phyloP scores from a whole-genome alignment of 352 stramenopile genomes.

The Globisporangium perplexum region DNA sequence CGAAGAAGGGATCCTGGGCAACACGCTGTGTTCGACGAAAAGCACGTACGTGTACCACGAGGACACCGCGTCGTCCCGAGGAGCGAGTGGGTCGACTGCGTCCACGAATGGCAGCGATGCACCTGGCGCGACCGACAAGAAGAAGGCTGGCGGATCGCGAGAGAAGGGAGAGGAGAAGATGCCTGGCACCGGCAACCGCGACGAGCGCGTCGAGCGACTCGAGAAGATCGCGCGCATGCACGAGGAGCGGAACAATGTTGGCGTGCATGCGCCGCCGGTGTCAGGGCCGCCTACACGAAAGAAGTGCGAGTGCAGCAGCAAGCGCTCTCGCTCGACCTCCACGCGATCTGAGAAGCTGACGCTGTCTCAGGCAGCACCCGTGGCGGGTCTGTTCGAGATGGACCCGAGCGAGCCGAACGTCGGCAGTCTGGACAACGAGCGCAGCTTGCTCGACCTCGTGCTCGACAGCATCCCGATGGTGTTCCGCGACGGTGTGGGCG shows the following conservation, averaged over 20 bases:
- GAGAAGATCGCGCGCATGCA: conserved; percentile 57
- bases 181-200: conserved; percentile 51
- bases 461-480: conserved; percentile 85
- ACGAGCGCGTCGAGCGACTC: conserved; percentile 63
- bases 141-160: conserved; percentile 15
- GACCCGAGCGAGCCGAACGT: conserved; percentile 62
- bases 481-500: conserved; percentile 78
- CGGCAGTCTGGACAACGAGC: conserved; percentile 72
- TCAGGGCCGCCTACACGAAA: not conserved
- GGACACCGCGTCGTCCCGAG: conserved; percentile 15
- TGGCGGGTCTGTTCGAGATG: conserved; percentile 81
- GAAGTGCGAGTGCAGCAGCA: conserved; percentile 13
- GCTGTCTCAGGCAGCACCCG: conserved; percentile 31
- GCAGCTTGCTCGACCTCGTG: conserved; percentile 71
- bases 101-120: not conserved
- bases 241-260: conserved; percentile 63
- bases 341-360: conserved; percentile 10
- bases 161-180: conserved; percentile 61
- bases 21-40: conserved; percentile 60
- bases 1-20: conserved; percentile 55
- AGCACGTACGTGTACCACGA: conserved; percentile 79
- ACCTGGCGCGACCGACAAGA: conserved; percentile 33
- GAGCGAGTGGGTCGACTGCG: not conserved
- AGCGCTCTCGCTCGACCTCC: conserved; percentile 24
- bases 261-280: conserved; percentile 16